Conservation (phyloP, 257 asterid species). For the Ilex aquifolium region DNA sequence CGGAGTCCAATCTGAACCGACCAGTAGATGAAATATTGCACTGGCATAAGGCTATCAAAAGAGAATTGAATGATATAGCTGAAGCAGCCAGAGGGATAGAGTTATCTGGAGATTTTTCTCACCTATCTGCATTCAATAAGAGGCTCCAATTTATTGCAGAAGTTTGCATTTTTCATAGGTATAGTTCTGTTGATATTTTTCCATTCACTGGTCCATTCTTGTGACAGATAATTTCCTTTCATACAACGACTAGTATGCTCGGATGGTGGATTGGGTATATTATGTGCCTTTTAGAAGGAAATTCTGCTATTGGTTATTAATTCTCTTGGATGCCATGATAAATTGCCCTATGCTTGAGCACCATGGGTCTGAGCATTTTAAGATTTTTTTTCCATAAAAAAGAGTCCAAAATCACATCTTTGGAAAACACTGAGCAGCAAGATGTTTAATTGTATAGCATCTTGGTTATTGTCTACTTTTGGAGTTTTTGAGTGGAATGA, state of each 20-base stretch:
- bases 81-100: constrained; percentile 78
- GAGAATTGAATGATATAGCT: constrained; percentile 83
- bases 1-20: constrained; percentile 23
- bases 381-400: not conserved
- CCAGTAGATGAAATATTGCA: constrained; percentile 91
- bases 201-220: not conserved
- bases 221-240: not conserved
- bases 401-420: too few species aligned
- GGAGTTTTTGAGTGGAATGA: too few species aligned
- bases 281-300: too few species aligned
- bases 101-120: constrained; percentile 79
- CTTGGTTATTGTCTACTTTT: too few species aligned
- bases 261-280: too few species aligned
- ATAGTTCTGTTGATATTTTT: constrained; percentile 6
- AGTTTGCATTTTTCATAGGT: constrained; percentile 98
- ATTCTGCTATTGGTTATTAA: too few species aligned
- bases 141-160: constrained; percentile 97
- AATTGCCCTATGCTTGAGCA: too few species aligned
- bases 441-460: too few species aligned
- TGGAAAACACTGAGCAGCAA: too few species aligned
- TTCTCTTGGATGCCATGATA: too few species aligned
- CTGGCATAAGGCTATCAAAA: constrained; percentile 89
- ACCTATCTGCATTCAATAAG: constrained; percentile 63
- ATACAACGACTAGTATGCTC: not conserved
- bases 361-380: not conserved